A percentile compares a stretch with the other conserved stretches of the same genome.
Conservation (phyloP, 805 yeast genomes). For the Cyberlindnera veronae region DNA sequence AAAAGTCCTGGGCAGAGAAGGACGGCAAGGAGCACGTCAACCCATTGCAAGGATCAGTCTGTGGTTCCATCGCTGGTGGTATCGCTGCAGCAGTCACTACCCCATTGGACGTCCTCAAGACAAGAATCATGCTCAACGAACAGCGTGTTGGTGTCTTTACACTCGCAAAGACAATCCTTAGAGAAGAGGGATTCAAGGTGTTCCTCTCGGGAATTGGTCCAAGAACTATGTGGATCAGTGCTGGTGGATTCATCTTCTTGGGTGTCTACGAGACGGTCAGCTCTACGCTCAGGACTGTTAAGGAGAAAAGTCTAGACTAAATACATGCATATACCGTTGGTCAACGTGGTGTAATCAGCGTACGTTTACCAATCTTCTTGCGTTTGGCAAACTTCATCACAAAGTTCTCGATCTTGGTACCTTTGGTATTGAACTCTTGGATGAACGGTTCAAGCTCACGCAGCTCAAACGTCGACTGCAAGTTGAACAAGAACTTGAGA, state of each 20-base stretch:
- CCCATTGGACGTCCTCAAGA: conserved; percentile 75
- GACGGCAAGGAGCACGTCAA: conserved; percentile 41
- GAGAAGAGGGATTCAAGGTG: conserved; percentile 70
- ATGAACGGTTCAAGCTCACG: conserved; percentile 62
- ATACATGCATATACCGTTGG: neutral
- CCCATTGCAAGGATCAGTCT: conserved; percentile 75
- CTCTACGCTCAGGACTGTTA: conserved; percentile 13
- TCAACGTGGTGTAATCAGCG: conserved; percentile 31
- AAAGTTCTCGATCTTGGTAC: conserved; percentile 52
- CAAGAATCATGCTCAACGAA: conserved; percentile 77
- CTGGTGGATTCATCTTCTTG: conserved; percentile 96
- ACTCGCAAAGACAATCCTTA: conserved; percentile 50
- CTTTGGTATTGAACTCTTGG: conserved; percentile 51
- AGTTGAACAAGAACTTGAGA: conserved; percentile 47
- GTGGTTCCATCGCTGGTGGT: conserved; percentile 83
- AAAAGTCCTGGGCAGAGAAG: conserved; percentile 48
- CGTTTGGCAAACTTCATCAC: conserved; percentile 61
- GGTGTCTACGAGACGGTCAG: conserved; percentile 78
- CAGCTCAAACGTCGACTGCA: conserved; percentile 59
- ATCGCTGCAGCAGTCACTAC: conserved; percentile 79
- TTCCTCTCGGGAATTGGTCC: conserved; percentile 90
- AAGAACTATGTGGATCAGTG: conserved; percentile 94
- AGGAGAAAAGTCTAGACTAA: neutral
- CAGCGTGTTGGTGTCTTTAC: conserved; percentile 41
- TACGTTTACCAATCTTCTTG: conserved; percentile 42